Percentiles rank a stretch among this genome's conserved stretches.
Conservation (phyloP, 1,284 basidiomycete genomes). For the Ustilago nuda region DNA sequence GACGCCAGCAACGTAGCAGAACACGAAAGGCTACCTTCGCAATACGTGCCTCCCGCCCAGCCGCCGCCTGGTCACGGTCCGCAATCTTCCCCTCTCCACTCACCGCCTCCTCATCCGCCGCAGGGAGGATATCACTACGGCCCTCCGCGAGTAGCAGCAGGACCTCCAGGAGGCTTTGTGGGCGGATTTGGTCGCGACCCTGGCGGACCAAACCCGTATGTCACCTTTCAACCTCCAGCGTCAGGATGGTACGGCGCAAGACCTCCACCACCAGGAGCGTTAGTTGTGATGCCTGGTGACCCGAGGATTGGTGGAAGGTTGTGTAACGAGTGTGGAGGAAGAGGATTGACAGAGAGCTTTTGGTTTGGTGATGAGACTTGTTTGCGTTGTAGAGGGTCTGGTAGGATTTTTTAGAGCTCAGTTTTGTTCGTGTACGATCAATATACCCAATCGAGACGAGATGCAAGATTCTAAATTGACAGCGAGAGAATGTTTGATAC, state of each 20-base stretch:
- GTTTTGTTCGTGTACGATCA: background rate
- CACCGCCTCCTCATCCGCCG: conserved; percentile 12
- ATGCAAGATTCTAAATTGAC: background rate
- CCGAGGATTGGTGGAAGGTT: conserved; percentile 46
- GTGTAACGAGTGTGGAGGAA: conserved; percentile 45
- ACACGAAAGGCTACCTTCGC: conserved; percentile 40
- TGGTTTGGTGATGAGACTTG: conserved; percentile 55
- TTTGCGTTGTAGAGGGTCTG: conserved; percentile 32
- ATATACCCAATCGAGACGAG: conserved; percentile 8
- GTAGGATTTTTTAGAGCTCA: conserved; percentile 27
- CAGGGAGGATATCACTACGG: conserved; percentile 13
- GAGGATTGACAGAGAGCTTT: conserved; percentile 46
- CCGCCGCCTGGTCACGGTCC: conserved; percentile 32
- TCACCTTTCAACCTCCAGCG: conserved; percentile 14
- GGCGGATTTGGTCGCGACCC: conserved; percentile 36
- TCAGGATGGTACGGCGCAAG: conserved; percentile 16
- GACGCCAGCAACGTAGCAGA: conserved; percentile 39
- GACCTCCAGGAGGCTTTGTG: conserved; percentile 21
- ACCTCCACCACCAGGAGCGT: conserved; percentile 35
- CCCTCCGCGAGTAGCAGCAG: background rate
- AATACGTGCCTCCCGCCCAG: conserved; percentile 37
- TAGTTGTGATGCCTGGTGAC: conserved; percentile 50
- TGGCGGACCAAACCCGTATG: conserved; percentile 34
- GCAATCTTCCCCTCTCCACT: background rate
- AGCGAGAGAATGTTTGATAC: background rate